Percentiles rank a stretch among this genome's conserved stretches.
Evolutionary conservation across 129 eudicot species (phyloP).

Genomic region (Lactuca sativa): DNA sequence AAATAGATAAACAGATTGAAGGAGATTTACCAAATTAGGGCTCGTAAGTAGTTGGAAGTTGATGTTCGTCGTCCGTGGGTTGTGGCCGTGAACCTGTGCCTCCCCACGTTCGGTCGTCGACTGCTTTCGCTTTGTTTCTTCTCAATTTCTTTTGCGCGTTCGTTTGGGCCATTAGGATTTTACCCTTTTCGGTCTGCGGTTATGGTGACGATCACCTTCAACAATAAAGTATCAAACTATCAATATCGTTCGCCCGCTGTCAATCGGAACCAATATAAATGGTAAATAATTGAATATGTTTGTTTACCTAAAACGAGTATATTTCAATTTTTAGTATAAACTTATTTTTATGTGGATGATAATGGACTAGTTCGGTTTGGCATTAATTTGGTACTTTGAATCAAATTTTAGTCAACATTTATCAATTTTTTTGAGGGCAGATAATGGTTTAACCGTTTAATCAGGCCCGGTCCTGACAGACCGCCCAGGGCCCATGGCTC

Average conservation of each 20-base stretch:
- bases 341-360: too few relatives aligned
- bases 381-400: too few relatives aligned
- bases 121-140: constrained; percentile 4
- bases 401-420: too few relatives aligned
- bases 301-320: too few relatives aligned
- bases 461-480: too few relatives aligned
- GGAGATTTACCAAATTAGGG: constrained; percentile 21
- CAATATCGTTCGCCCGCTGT: not conserved
- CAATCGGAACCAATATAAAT: not conserved
- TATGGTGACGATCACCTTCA: constrained; percentile 9
- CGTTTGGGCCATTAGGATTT: constrained; percentile 6
- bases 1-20: not conserved
- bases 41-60: not conserved
- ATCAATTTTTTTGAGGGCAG: too few relatives aligned
- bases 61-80: constrained; percentile 31
- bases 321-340: too few relatives aligned
- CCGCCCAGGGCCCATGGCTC: too few relatives aligned
- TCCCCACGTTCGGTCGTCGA: constrained; percentile 33
- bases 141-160: constrained; percentile 6
- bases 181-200: constrained; percentile 8
- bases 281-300: not conserved
- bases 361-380: too few relatives aligned
- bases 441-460: too few relatives aligned
- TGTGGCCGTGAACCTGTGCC: constrained; percentile 20
- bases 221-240: too few relatives aligned